Conservation (phyloP, 139 green algal genomes). For the Picochlorum sp. region DNA sequence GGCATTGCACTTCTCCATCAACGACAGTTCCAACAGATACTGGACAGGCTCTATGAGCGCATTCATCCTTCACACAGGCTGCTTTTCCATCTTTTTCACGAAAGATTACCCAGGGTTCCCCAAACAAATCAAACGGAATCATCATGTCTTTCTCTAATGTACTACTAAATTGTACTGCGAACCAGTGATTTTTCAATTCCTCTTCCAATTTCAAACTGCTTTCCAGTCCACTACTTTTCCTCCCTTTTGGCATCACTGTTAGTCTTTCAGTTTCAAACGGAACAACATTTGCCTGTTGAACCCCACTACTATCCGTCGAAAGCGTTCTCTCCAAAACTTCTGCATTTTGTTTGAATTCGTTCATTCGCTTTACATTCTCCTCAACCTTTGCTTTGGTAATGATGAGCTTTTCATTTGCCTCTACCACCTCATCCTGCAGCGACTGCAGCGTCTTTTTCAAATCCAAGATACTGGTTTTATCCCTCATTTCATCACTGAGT, state of each 20-base stretch:
- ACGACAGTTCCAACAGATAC: conserved; percentile 72
- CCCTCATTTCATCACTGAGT: conserved; percentile 43
- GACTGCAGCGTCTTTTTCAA: conserved; percentile 41
- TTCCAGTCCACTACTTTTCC: conserved; percentile 6
- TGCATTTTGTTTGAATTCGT: conserved; percentile 60
- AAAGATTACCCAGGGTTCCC: conserved; percentile 94
- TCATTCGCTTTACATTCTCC: conserved; percentile 56
- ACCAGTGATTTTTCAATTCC: conserved; percentile 30
- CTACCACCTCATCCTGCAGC: conserved; percentile 49
- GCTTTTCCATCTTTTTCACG: conserved; percentile 26
- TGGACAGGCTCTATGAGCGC: conserved; percentile 90
- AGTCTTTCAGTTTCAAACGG: neutral
- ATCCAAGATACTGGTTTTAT: conserved; percentile 35
- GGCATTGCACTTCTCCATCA: conserved; percentile 55
- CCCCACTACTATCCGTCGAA: neutral
- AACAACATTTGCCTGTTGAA: neutral
- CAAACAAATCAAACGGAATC: conserved; percentile 83
- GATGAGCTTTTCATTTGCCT: conserved; percentile 34
- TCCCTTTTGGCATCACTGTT: neutral
- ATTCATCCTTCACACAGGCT: conserved; percentile 60
- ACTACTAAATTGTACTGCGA: conserved; percentile 16
- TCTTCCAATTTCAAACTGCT: conserved; percentile 23
- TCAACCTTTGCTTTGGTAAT: conserved; percentile 38
- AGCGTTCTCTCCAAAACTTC: conserved; percentile 2
- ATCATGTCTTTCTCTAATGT: conserved; percentile 12